Evolutionary conservation across 768 basidiomycete genomes (phyloP).

Genomic region (Agaricus sinodeliciosus): DNA sequence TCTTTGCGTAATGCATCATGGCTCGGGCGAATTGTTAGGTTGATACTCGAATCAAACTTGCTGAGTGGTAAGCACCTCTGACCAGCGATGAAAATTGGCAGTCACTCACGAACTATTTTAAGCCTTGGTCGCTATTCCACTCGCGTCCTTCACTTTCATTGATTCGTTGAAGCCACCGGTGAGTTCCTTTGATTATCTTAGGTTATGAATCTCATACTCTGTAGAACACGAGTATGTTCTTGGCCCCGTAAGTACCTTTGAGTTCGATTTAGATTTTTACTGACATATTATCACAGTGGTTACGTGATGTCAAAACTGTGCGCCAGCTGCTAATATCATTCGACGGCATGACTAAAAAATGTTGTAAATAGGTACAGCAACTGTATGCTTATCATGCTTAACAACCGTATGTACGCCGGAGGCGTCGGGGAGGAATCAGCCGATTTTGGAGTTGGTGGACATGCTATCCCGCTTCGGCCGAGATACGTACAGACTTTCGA

Average conservation of each 20-base stretch:
- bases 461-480: background rate
- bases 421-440: background rate
- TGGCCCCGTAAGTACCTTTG: background rate
- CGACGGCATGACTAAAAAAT: background rate
- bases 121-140: background rate
- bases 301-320: slow-evolving; percentile 1
- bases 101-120: background rate
- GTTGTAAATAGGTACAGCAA: background rate
- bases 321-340: background rate
- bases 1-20: background rate
- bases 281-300: background rate
- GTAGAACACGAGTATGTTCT: background rate
- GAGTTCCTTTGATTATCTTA: background rate
- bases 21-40: background rate
- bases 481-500: background rate
- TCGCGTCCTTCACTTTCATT: background rate
- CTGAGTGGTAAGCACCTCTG: background rate
- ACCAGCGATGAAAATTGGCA: background rate
- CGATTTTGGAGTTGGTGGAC: background rate
- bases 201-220: background rate
- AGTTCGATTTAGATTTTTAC: too few relatives aligned
- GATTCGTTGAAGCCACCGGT: background rate
- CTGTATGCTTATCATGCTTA: slow-evolving; percentile 1
- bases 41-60: background rate
- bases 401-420: background rate